These are phyloP conservation scores for Falciphora oryzae DNA, from an alignment of 2,329 filamentous ascomycete genomes.

Conservation along the genomic window DNA sequence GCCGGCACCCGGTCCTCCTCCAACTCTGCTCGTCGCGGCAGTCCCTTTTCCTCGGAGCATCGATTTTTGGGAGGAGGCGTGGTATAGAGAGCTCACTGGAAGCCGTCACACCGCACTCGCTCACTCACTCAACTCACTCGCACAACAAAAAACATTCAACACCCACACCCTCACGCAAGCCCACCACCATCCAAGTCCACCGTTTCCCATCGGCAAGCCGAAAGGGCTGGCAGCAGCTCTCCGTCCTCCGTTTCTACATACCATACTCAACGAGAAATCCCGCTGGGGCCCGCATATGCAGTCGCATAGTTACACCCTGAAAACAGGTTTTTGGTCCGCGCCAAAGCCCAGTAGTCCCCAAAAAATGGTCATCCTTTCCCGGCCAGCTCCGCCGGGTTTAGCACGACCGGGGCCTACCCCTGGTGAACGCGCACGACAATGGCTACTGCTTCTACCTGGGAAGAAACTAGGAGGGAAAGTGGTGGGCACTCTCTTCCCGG, in stretches of 20 bases:
- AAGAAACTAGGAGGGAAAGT: too few relatives aligned
- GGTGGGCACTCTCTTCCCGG: background rate
- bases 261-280: slow-evolving; percentile 1
- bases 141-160: too few relatives aligned
- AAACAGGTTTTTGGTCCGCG: slow-evolving; percentile 22
- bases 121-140: too few relatives aligned
- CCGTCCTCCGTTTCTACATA: background rate
- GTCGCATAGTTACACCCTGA: slow-evolving; percentile 22
- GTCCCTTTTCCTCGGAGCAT: background rate
- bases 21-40: too few relatives aligned
- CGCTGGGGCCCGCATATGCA: slow-evolving; percentile 20
- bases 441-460: background rate
- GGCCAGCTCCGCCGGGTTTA: background rate
- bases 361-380: background rate
- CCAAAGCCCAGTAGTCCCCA: slow-evolving; percentile 10
- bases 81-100: too few relatives aligned
- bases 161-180: too few relatives aligned
- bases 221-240: background rate
- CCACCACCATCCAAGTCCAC: background rate
- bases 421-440: background rate
- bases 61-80: too few relatives aligned
- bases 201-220: background rate
- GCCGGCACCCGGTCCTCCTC: too few relatives aligned
- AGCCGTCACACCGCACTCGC: too few relatives aligned
- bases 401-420: background rate